These are phyloP conservation scores for Lichenothelia convexa DNA, from an alignment of 495 filamentous ascomycete genomes.

Conservation along the genomic window DNA sequence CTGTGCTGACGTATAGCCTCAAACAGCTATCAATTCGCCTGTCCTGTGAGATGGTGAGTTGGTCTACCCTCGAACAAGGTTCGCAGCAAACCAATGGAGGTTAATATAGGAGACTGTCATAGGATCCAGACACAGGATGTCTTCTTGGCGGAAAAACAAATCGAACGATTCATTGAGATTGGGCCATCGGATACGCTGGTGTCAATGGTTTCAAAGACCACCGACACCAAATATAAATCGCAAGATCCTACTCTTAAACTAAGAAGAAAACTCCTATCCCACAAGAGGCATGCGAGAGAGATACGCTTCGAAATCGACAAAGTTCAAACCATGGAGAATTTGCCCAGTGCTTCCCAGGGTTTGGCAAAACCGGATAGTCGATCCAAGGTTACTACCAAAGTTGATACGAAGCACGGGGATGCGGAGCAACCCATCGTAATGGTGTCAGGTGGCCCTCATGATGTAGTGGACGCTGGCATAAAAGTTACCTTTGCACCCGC, in stretches of 20 bases:
- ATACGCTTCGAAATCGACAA: constrained; percentile 99
- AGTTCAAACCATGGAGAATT: constrained; percentile 22
- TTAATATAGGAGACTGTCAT: too few species aligned
- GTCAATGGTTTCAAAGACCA: constrained; percentile 89
- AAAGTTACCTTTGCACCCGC: too few species aligned
- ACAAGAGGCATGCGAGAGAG: constrained; percentile 97
- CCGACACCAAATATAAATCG: constrained; percentile 95
- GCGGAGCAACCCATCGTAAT: constrained; percentile 31
- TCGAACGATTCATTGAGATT: constrained; percentile 94
- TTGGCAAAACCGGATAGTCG: too few species aligned
- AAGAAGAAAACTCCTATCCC: constrained; percentile 92
- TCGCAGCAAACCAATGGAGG: too few species aligned
- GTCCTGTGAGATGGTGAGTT: constrained; percentile 90
- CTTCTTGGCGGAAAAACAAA: constrained; percentile 82
- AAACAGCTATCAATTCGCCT: constrained; percentile 74
- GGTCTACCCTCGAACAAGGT: too few species aligned
- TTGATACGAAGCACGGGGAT: constrained; percentile 83
- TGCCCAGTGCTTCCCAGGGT: too few species aligned
- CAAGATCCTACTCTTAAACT: constrained; percentile 93
- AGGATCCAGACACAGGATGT: constrained; percentile 98
- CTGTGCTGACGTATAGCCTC: too few species aligned
- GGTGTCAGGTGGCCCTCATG: constrained; percentile 18
- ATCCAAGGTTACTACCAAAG: too few species aligned
- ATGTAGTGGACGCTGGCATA: constrained; percentile 59
- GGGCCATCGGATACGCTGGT: constrained; percentile 96